Conservation (phyloP, 257 asterid genomes). For the Anisodus tanguticus region DNA sequence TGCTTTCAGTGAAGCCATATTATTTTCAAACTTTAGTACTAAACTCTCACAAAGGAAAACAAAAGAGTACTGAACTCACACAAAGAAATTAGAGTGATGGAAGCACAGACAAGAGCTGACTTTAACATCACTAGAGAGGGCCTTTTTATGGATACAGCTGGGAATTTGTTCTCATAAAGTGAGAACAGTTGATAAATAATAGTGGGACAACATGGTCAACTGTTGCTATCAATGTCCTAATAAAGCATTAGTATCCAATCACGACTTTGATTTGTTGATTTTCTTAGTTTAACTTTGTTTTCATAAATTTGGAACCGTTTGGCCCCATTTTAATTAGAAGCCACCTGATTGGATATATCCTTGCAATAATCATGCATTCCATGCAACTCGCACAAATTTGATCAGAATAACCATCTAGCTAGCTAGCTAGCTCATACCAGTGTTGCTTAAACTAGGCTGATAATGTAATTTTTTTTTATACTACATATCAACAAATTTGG, state of each 20-base stretch:
- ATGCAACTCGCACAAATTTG: neutral
- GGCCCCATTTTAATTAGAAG: neutral
- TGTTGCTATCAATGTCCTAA: slow-evolving; percentile 5
- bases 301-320: slow-evolving; percentile 6
- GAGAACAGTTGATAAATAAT: neutral
- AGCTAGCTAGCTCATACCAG: no score
- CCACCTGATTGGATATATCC: neutral
- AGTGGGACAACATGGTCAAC: slow-evolving; percentile 15
- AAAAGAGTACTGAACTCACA: neutral
- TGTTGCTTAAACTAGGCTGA: no score
- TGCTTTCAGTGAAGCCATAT: neutral
- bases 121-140: neutral
- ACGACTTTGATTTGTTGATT: neutral
- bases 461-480: neutral
- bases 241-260: slow-evolving; percentile 21
- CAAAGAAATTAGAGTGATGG: no score
- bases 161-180: slow-evolving; percentile 24
- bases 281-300: neutral
- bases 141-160: slow-evolving; percentile 18
- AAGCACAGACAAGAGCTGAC: neutral
- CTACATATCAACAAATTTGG: neutral
- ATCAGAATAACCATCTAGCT: neutral
- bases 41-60: no score
- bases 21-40: slow-evolving; percentile 1
- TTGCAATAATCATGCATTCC: slow-evolving; percentile 6